Evolutionary conservation across 2,329 filamentous ascomycete genomes (phyloP).

Genomic region (Aspergillus pseudonomiae): DNA sequence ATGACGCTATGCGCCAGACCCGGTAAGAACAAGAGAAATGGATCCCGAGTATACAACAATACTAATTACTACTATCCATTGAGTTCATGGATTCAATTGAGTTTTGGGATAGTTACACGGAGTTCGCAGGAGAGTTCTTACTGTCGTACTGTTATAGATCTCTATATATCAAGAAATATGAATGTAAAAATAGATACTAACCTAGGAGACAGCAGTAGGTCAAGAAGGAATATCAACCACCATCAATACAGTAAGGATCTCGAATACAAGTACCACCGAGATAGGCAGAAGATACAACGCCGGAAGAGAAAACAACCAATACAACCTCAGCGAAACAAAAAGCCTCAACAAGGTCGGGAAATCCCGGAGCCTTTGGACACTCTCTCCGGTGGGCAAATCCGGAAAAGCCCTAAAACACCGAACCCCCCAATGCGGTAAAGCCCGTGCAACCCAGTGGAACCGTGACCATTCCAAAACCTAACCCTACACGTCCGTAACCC

Average conservation of each 20-base stretch:
- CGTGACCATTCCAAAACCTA: conserved; percentile 9
- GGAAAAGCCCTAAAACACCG: conserved; percentile 27
- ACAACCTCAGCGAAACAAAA: neutral
- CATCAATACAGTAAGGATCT: no score
- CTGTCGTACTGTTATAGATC: no score
- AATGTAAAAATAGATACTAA: neutral
- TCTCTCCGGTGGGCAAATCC: conserved; percentile 26
- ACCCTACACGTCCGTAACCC: conserved; percentile 6
- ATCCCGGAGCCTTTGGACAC: conserved; percentile 13
- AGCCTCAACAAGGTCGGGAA: conserved; percentile 11
- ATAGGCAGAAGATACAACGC: neutral
- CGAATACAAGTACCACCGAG: no score
- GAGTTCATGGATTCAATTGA: neutral
- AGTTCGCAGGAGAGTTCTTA: neutral
- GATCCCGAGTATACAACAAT: neutral
- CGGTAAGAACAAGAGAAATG: neutral
- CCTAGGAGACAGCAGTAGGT: no score
- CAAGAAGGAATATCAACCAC: no score
- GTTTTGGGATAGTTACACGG: neutral
- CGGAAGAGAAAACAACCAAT: neutral
- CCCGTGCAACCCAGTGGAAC: conserved; percentile 1
- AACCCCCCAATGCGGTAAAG: conserved; percentile 13
- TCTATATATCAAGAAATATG: no score
- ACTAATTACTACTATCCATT: neutral
- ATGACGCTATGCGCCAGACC: conserved; percentile 11